A percentile compares a stretch with the other conserved stretches of the same genome.
phyloP scores from a whole-genome alignment of 208 protist genomes.

The Crithidia sp. region DNA sequence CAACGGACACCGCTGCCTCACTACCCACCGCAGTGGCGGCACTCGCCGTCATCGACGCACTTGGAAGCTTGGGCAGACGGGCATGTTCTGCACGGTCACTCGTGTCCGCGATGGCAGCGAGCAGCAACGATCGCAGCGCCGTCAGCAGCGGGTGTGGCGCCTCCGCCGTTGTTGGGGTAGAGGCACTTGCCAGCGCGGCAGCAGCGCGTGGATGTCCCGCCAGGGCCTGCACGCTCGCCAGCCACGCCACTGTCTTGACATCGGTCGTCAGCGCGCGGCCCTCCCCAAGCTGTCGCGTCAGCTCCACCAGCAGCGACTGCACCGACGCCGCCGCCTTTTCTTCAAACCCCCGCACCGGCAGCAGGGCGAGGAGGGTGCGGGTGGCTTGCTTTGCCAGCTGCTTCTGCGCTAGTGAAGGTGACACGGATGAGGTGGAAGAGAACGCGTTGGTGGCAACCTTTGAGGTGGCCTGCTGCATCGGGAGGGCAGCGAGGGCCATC shows the following conservation, averaged over 20 bases:
- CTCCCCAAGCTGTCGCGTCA: conserved; percentile 4
- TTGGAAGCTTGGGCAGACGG: background rate
- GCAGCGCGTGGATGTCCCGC: background rate
- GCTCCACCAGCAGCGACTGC: conserved; percentile 6
- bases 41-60: background rate
- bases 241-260: conserved; percentile 30
- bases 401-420: conserved; percentile 19
- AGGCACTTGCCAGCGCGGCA: background rate
- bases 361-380: conserved; percentile 19
- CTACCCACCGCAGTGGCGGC: background rate
- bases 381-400: conserved; percentile 37
- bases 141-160: conserved; percentile 10
- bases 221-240: conserved; percentile 30
- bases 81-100: conserved; percentile 14
- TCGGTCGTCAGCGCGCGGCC: conserved; percentile 29
- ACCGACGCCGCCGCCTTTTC: conserved; percentile 1
- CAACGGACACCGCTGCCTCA: background rate
- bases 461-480: conserved; percentile 23
- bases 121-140: conserved; percentile 10
- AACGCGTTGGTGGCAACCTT: background rate
- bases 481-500: conserved; percentile 31
- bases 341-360: conserved; percentile 9
- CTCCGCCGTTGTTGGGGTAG: background rate
- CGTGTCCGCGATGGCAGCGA: conserved; percentile 18
- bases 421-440: background rate